A percentile compares a stretch with the other conserved stretches of the same genome.
phyloP scores from a whole-genome alignment of 805 yeast genomes.

The Kodamaea fukazawae region DNA sequence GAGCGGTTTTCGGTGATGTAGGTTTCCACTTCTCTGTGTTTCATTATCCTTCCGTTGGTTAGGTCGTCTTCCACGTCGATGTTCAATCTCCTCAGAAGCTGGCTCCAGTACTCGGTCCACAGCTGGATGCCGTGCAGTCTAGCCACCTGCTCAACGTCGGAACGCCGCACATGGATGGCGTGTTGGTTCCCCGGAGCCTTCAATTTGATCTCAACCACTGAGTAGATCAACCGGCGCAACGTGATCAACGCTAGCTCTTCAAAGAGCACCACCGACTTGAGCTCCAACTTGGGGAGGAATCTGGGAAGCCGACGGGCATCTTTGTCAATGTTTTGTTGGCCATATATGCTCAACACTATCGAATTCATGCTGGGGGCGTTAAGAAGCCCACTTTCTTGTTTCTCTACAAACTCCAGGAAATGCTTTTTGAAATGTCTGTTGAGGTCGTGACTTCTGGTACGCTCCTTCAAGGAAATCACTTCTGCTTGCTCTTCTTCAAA shows the following conservation, averaged over 20 bases:
- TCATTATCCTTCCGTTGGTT: slow-evolving; percentile 8
- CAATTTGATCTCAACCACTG: slow-evolving; percentile 2
- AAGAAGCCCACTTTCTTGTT: background rate
- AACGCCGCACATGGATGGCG: background rate
- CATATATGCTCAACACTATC: background rate
- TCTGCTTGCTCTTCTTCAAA: slow-evolving; percentile 44
- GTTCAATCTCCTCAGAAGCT: slow-evolving; percentile 4
- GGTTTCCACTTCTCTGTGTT: slow-evolving; percentile 5
- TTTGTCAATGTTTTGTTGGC: slow-evolving; percentile 2
- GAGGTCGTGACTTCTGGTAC: slow-evolving; percentile 6
- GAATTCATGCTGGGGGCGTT: background rate
- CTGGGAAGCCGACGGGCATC: background rate
- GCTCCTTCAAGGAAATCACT: slow-evolving; percentile 21
- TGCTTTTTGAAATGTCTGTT: slow-evolving; percentile 5
- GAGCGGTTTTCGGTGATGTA: slow-evolving; percentile 8
- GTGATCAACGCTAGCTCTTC: slow-evolving; percentile 11
- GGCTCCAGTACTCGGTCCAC: slow-evolving; percentile 11
- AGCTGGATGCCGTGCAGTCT: slow-evolving; percentile 4
- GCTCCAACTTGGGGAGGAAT: slow-evolving; percentile 4
- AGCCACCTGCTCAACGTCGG: slow-evolving; percentile 4
- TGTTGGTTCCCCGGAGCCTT: background rate
- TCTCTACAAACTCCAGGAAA: slow-evolving; percentile 1
- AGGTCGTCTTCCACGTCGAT: slow-evolving; percentile 10
- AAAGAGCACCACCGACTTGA: slow-evolving; percentile 7
- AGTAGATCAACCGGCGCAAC: slow-evolving; percentile 8